Base-by-base conservation (phyloP, 495 filamentous ascomycete genomes). In the Xylaria bambusicola region DNA sequence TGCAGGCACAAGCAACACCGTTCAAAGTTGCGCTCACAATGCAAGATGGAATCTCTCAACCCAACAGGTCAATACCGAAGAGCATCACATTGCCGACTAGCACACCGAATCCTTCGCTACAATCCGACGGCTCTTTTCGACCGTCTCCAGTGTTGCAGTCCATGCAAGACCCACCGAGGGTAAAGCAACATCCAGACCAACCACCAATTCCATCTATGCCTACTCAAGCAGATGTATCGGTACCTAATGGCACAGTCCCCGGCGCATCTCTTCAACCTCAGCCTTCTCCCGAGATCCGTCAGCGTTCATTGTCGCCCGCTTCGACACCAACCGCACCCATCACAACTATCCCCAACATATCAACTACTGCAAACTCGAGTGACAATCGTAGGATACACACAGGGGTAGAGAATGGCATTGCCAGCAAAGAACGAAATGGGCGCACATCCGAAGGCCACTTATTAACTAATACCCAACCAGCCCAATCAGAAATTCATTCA, bases 331-430 rank as follows among this genome's bases (percentile, higher is more conserved):
- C 75, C 73, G 13, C 71, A 31, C 68, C 70, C 2, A 77, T 75
- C 2, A 75, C 75, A 3, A 68, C 60, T 1, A 58, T 73, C 2
- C 74, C 78, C 72, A 70, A 78, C 41, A 68, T 65, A 0, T 76
- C 81, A 1, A 74, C 80, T 1, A 78, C 81, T 59, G 82, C 83
- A 2, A 82, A 80, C 57, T 79, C 83, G 1, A 81, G 83, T 61
- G 77, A 77, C 46, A 82, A 84, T 38, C 72, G 69, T 29, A 70
- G 36, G 12, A 31, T 21, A 35, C 36, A 24, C 9, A 7, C 17
- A 23, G 51, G 21, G 1, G 23, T 36, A 57, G 54, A 48, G 27
- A 40, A 1, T 6, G 23, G 24, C 13, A 17, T 24, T 33, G 12
- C 33, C 4, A 33, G 40, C 20, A 44, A 51, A 26, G 46, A n/a